Evolutionary conservation across 2,329 filamentous ascomycete species (phyloP).

Genomic region (Penicillium sp.): DNA sequence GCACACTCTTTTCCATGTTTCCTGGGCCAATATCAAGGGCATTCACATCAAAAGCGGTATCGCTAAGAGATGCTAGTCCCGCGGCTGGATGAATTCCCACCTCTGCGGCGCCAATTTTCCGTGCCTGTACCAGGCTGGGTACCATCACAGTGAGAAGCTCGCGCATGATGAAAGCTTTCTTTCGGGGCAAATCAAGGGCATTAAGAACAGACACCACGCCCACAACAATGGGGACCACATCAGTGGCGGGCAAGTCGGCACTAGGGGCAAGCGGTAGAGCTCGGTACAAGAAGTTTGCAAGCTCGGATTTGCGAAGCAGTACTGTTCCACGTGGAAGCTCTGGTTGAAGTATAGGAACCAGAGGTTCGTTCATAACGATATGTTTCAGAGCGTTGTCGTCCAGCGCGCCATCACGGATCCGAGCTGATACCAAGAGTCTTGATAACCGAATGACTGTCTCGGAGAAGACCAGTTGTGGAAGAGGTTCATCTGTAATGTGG

Average conservation of each 20-base stretch:
- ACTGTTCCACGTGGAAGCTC: slow-evolving; percentile 37
- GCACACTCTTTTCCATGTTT: slow-evolving; percentile 44
- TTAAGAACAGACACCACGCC: slow-evolving; percentile 87
- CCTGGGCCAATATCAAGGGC: slow-evolving; percentile 42
- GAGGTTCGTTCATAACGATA: slow-evolving; percentile 56
- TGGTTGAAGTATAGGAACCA: slow-evolving; percentile 34
- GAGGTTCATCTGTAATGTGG: slow-evolving; percentile 53
- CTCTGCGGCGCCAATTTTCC: slow-evolving; percentile 91
- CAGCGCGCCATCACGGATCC: slow-evolving; percentile 51
- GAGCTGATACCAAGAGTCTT: slow-evolving; percentile 53
- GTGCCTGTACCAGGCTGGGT: slow-evolving; percentile 80
- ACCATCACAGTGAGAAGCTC: slow-evolving; percentile 82
- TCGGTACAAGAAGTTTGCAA: slow-evolving; percentile 64
- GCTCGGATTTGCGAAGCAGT: slow-evolving; percentile 60
- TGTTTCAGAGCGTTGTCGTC: slow-evolving; percentile 56
- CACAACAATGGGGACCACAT: slow-evolving; percentile 75
- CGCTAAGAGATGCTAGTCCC: slow-evolving; percentile 71
- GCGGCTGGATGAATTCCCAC: slow-evolving; percentile 93
- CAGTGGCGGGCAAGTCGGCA: slow-evolving; percentile 67
- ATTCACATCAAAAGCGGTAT: slow-evolving; percentile 48
- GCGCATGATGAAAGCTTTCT: slow-evolving; percentile 85
- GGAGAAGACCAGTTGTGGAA: slow-evolving; percentile 55
- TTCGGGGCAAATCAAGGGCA: slow-evolving; percentile 74
- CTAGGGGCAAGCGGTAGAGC: slow-evolving; percentile 65
- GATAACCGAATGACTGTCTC: slow-evolving; percentile 58